phyloP scores from a whole-genome alignment of 371 early-diverging fungal species.

The Choanephora cucurbitarum region DNA sequence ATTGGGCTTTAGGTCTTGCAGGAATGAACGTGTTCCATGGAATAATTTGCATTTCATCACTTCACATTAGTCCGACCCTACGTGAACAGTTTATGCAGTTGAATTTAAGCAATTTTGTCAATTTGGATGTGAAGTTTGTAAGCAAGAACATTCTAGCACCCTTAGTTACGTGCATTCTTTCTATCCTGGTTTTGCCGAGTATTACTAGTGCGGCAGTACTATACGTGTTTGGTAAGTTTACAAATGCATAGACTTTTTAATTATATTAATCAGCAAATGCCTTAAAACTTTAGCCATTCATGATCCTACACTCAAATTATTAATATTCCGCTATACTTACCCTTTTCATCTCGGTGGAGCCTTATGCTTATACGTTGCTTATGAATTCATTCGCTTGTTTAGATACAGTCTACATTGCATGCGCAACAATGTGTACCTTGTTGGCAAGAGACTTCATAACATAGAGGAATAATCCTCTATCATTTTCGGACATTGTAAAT shows the following conservation, averaged over 20 bases:
- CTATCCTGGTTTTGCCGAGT: constrained; percentile 7
- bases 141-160: constrained; percentile 23
- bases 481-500: background rate
- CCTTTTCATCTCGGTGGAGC: constrained; percentile 25
- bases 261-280: background rate
- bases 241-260: background rate
- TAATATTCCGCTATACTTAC: constrained; percentile 38
- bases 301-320: constrained; percentile 24
- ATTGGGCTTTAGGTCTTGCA: constrained; percentile 53
- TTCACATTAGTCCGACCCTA: constrained; percentile 14
- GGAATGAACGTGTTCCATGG: constrained; percentile 41
- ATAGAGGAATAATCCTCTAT: constrained; percentile 16
- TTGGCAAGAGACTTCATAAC: constrained; percentile 64
- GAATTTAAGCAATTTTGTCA: constrained; percentile 8
- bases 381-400: constrained; percentile 14
- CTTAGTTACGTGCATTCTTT: constrained; percentile 4
- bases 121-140: constrained; percentile 14
- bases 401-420: constrained; percentile 50
- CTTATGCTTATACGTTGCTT: background rate
- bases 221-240: constrained; percentile 21
- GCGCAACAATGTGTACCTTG: constrained; percentile 59
- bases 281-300: constrained; percentile 19
- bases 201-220: background rate
- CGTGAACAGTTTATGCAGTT: constrained; percentile 2
- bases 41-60: constrained; percentile 27